Conservation (phyloP, 1,284 basidiomycete species). For the Cryptococcus sp. region DNA sequence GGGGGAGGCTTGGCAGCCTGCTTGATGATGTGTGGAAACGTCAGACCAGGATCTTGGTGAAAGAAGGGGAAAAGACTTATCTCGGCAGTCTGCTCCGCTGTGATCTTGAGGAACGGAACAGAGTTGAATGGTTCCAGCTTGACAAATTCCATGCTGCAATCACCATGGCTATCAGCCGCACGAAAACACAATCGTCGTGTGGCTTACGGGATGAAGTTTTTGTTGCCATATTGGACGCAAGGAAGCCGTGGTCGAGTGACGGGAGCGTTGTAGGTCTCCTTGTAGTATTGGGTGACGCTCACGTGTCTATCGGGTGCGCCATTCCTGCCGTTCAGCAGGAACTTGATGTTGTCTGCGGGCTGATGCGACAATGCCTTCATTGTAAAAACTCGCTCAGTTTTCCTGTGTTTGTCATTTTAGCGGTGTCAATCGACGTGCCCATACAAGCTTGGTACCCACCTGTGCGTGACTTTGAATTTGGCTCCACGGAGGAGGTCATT, state of each 20-base stretch:
- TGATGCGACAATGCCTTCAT: constrained; percentile 39
- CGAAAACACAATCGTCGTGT: background rate
- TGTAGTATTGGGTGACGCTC: constrained; percentile 49
- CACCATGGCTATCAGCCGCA: background rate
- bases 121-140: constrained; percentile 46
- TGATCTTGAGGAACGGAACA: constrained; percentile 32
- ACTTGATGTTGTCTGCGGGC: constrained; percentile 40
- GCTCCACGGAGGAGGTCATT: constrained; percentile 41
- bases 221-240: constrained; percentile 47
- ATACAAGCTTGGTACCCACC: constrained; percentile 19
- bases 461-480: constrained; percentile 47
- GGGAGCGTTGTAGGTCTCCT: constrained; percentile 43
- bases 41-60: constrained; percentile 11
- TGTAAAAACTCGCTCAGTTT: constrained; percentile 36
- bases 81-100: constrained; percentile 48
- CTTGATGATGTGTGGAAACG: constrained; percentile 47
- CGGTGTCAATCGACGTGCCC: too few species aligned
- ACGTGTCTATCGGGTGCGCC: constrained; percentile 39
- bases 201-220: constrained; percentile 50
- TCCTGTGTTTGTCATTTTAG: constrained; percentile 12
- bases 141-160: constrained; percentile 47
- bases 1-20: constrained; percentile 50
- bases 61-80: constrained; percentile 9
- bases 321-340: constrained; percentile 41
- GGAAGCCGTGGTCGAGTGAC: constrained; percentile 48